Evolutionary conservation across 2,329 filamentous ascomycete genomes (phyloP), one percentile per base, ranked within the genome.

Genomic region (Trichophyton simii): DNA sequence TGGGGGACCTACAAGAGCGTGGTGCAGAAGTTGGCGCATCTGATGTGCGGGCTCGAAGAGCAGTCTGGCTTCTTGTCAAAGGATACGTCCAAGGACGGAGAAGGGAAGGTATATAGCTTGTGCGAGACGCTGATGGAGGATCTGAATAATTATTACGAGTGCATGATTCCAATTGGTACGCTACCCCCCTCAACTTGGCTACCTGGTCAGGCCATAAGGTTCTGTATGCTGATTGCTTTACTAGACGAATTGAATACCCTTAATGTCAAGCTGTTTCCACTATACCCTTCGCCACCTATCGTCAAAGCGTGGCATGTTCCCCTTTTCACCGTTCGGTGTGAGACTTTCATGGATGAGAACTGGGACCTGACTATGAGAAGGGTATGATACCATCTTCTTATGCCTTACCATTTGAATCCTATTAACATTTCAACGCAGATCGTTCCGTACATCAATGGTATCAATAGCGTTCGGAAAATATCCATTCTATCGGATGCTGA

Each of bases 121-220:
- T 95, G 96, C 69, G 88, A 92, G 77, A 89, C 88, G 66, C 76
- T 99, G 66, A 80, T 97, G 67, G 91, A 96, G 75, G 91, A 99
- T 72, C 72, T 99, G 67, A 96, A 97, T 71, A 95, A 95, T 68
- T 99, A 96, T 70, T 91, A 89, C 70, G 94, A 99, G 77, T 96
- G 91, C 80, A 96, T 96, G 91, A 96, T 96, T 69, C 91, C 91
- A 0, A 92, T 96, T 65, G 89, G 89, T 91, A 77, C 65, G 83
- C 78, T 48, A 38, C 55, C 31, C 61, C 55, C 31, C 61, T 22
- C 34, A 38, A 38, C 34, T 38, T 38, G 11, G 8, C 34, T 9
- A 38, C 34, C 34, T 2, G 9, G 34, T 13, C 6, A 38, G 11
- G 34, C 34, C 11, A 38, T 38, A 3, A 38, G 9, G 3, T 38